phyloP scores from a whole-genome alignment of 306 rosid species.

The Quercus dentata region DNA sequence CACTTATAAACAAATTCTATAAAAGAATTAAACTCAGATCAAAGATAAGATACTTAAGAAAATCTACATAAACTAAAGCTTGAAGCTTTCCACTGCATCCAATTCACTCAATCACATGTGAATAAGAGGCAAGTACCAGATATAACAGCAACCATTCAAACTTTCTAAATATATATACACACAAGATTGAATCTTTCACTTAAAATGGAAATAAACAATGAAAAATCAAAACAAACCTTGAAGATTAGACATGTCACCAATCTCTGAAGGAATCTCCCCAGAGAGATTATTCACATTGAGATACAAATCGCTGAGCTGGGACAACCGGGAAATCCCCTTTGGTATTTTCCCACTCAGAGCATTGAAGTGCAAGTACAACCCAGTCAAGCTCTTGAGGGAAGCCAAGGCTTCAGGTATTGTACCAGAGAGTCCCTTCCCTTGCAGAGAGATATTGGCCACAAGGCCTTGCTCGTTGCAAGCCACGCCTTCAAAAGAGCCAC shows the following conservation, averaged over 20 bases:
- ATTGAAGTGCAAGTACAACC: constrained; percentile 50
- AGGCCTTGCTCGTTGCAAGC: constrained; percentile 46
- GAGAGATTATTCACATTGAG: constrained; percentile 50
- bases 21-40: neutral
- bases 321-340: constrained; percentile 32
- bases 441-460: constrained; percentile 46
- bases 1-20: neutral
- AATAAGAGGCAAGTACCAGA: neutral
- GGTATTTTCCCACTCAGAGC: constrained; percentile 44
- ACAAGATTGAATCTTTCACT: neutral
- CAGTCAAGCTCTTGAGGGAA: constrained; percentile 45
- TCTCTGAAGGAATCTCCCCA: constrained; percentile 38
- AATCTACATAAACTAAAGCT: neutral
- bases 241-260: constrained; percentile 43
- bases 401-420: constrained; percentile 39
- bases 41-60: neutral
- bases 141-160: neutral
- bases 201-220: neutral
- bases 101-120: neutral
- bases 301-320: constrained; percentile 43
- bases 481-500: constrained; percentile 47
- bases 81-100: neutral
- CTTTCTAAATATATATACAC: no score
- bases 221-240: constrained; percentile 31
- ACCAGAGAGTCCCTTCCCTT: constrained; percentile 52